Base-by-base conservation (phyloP, 148 eudicot species). In the Dysphania ambrosioides region DNA sequence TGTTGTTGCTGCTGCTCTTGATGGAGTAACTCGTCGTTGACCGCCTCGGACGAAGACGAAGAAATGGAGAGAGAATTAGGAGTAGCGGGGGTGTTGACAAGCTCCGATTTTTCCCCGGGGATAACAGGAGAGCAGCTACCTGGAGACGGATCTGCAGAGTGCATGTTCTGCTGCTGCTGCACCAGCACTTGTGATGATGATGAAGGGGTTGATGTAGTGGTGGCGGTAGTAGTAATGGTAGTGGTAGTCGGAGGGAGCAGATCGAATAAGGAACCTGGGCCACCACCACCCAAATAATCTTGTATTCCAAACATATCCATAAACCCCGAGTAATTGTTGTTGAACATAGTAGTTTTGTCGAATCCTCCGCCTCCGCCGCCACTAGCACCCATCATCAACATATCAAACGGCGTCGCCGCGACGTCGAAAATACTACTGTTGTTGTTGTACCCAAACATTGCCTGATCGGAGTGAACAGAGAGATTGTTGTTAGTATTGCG, bases 1-100 rank as follows among this genome's bases (percentile, higher is more conserved):
- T 2, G 27, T 4, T 62, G 41, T 3, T 26, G 34, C 4, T 1
- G 21, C 66, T 72, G 66, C 9, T 26, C 34, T 0, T 0, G 41
- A 2, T 44, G 53, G 47, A 68, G 78, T 1, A 72, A 77, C n/a
- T 78, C 84, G 19, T 80, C 81, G 27, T 70, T 55, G 27, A 79
- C 79, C 6, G 85, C 84, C 64, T 88, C 96, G 0, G 66, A 77
- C 0, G 96, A 90, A 0, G 92, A 88, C 0, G 96, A 88, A 47
- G 92, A 88, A 27, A 90, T 82, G 21, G 90, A 88, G 0, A 83
- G 79, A 0, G 90, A 87, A 63, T 87, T 87, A 0, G 95, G 95
- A 0, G 89, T 90, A 0, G 83, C 84, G 51, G 93, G 91, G 58
- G 88, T 83, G 47, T 83, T 85, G 7, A 85, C 85, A 63, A 83